Base-by-base conservation (phyloP, 2,329 filamentous ascomycete species). In the Trichophyton simii region DNA sequence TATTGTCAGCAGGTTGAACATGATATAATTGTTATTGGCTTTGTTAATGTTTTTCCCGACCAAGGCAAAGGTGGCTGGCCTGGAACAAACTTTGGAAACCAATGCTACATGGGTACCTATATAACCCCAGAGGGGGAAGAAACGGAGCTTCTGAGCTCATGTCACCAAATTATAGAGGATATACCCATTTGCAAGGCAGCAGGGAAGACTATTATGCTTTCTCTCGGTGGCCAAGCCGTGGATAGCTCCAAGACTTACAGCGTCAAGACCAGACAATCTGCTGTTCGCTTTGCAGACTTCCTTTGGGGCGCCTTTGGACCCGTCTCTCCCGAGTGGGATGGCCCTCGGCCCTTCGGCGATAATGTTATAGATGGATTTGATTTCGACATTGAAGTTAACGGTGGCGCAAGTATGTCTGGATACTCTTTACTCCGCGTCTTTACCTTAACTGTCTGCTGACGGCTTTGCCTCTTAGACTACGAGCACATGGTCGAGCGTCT, bases 1-100 rank as follows among this genome's bases (percentile, higher is more conserved):
- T 79, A 80, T 65, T 84, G 82, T 70, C 67, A 75, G 42, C 78
- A 82, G 60, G 71, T 75, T 0, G 75, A 73, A 36, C 69, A 82
- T 62, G 82, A 84, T 64, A 79, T 84, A 57, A 80, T 84, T 68
- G 80, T 79, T 63, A 70, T 84, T 62, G 80, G 73, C 3, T 84
- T 84, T 65, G 73, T 84, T 61, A 81, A 81, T 65, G 65, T 72
- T 44, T 83, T 83, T 66, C 81, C 82, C 0, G 73, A 78, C 59
- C 72, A 76, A 54, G 67, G 68, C 34, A 63, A 68, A 18, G 75
- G 73, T 44, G 77, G 76, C 41, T 81, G 75, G 64, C 81, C 82
- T 3, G 76, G 75, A 9, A 78, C 76, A 11, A 82, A 84, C 71
- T 83, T 83, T 67, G 82, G 78, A 64, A 82, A 81, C 66, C 79